phyloP scores from a whole-genome alignment of 1,284 basidiomycete species.

The Retiboletus flavoniger region DNA sequence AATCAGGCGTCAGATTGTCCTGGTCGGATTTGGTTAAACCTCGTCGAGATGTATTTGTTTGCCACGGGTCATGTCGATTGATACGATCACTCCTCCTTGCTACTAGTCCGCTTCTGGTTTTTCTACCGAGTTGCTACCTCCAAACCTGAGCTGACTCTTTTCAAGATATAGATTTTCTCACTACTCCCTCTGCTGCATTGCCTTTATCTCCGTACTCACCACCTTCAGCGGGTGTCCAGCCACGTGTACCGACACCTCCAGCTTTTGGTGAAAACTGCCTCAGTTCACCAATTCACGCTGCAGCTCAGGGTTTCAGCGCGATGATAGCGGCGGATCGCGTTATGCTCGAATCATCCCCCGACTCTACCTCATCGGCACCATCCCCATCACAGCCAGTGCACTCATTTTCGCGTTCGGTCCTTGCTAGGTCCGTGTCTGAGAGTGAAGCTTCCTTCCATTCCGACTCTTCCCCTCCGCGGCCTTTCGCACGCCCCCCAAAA shows the following conservation, averaged over 20 bases:
- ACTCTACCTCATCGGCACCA: conserved; percentile 5
- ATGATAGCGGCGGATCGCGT: conserved; percentile 26
- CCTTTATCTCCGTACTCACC: conserved; percentile 37
- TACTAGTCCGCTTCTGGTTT: conserved; percentile 6
- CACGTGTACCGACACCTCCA: conserved; percentile 34
- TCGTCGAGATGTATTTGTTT: conserved; percentile 27
- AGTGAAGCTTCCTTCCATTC: conserved; percentile 40
- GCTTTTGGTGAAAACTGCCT: conserved; percentile 18
- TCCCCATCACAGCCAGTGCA: conserved; percentile 20
- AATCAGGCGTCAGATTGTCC: conserved; percentile 10
- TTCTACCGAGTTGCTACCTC: conserved; percentile 1
- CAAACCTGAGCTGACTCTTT: conserved; percentile 17
- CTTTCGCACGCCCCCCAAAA: conserved; percentile 49
- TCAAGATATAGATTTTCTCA: conserved; percentile 30
- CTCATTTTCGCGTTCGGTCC: conserved; percentile 27
- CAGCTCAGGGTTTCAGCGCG: conserved; percentile 8
- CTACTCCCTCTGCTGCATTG: conserved; percentile 31
- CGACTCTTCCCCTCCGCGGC: conserved; percentile 38
- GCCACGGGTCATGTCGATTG: conserved; percentile 24
- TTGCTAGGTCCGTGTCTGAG: conserved; percentile 39
- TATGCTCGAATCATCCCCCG: conserved; percentile 6
- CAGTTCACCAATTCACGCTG: conserved; percentile 18
- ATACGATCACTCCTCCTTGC: conserved; percentile 14
- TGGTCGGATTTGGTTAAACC: conserved; percentile 8
- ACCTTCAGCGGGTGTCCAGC: conserved; percentile 29